Percentiles rank a stretch among this genome's conserved stretches.
Conservation (phyloP, 805 yeast genomes). For the Blastobotrys peoriensis region DNA sequence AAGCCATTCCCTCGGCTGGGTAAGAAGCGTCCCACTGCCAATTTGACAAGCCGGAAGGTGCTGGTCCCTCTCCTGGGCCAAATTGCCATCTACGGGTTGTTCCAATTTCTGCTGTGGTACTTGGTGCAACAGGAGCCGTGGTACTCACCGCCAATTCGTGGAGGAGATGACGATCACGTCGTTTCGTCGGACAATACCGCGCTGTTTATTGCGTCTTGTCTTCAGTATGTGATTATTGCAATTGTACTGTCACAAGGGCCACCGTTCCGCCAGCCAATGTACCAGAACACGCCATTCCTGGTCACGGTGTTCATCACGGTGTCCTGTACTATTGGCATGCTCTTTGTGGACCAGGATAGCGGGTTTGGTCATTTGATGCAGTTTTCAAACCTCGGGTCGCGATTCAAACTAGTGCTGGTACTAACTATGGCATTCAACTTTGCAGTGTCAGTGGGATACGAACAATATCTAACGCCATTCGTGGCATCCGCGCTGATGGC, state of each 20-base stretch:
- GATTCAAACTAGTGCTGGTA: conserved; percentile 39
- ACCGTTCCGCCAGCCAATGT: conserved; percentile 79
- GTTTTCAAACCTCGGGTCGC: conserved; percentile 51
- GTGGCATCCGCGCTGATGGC: conserved; percentile 31
- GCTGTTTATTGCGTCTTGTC: conserved; percentile 71
- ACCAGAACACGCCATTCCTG: conserved; percentile 62
- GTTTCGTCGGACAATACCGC: conserved; percentile 86
- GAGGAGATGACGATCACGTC: conserved; percentile 72
- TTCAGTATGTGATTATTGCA: conserved; percentile 84
- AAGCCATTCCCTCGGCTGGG: conserved; percentile 59
- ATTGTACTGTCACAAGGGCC: conserved; percentile 84
- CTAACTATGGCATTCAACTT: conserved; percentile 45
- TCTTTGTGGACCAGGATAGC: conserved; percentile 47
- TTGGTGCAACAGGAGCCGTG: conserved; percentile 50
- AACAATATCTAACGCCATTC: conserved; percentile 37
- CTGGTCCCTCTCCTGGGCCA: conserved; percentile 77
- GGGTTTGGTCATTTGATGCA: conserved; percentile 67
- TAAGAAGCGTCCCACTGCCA: conserved; percentile 85
- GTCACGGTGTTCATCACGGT: conserved; percentile 49
- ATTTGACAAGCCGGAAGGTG: conserved; percentile 82
- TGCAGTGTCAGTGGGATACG: conserved; percentile 40
- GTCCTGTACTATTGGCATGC: conserved; percentile 45
- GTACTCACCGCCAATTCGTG: conserved; percentile 78
- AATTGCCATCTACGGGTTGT: conserved; percentile 53
- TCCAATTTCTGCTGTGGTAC: conserved; percentile 68